These are phyloP conservation scores for Huntiella moniliformis DNA, from an alignment of 2,329 filamentous ascomycete species.

Conservation along the genomic window DNA sequence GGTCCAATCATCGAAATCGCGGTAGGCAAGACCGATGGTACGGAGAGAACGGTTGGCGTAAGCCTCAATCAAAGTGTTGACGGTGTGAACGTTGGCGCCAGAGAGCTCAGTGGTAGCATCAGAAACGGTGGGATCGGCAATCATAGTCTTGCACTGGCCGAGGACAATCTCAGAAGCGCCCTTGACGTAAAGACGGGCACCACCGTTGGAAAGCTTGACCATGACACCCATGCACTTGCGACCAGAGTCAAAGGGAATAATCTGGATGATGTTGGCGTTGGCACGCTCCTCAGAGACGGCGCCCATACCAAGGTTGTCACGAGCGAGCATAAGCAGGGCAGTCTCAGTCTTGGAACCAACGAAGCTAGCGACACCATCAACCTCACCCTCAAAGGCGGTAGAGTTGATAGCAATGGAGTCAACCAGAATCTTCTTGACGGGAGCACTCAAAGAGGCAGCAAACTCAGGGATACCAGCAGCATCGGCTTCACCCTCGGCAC, in stretches of 20 bases:
- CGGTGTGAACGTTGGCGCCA: slow-evolving; percentile 31
- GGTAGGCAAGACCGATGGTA: slow-evolving; percentile 69
- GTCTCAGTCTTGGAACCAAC: slow-evolving; percentile 67
- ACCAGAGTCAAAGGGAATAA: slow-evolving; percentile 58
- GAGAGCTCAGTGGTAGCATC: slow-evolving; percentile 26
- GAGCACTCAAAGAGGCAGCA: slow-evolving; percentile 24
- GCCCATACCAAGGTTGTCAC: slow-evolving; percentile 47
- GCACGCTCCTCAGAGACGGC: slow-evolving; percentile 45
- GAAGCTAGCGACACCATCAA: slow-evolving; percentile 46
- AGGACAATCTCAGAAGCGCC: slow-evolving; percentile 48
- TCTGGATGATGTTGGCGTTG: slow-evolving; percentile 38
- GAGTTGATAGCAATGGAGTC: slow-evolving; percentile 48
- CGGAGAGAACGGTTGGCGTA: slow-evolving; percentile 68
- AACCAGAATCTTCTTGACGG: slow-evolving; percentile 33
- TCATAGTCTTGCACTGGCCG: slow-evolving; percentile 31
- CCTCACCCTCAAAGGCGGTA: slow-evolving; percentile 58
- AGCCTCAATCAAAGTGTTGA: slow-evolving; percentile 51
- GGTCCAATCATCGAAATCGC: slow-evolving; percentile 73
- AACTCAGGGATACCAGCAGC: slow-evolving; percentile 29
- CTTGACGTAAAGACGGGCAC: slow-evolving; percentile 40
- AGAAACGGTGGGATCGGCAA: slow-evolving; percentile 30
- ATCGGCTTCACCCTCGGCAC: slow-evolving; percentile 16
- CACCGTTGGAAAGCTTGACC: slow-evolving; percentile 30
- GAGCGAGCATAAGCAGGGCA: slow-evolving; percentile 50
- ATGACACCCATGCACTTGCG: slow-evolving; percentile 55